These are phyloP conservation scores for Santalum album DNA, from an alignment of 164 flowering plant genomes.

Conservation along the genomic window DNA sequence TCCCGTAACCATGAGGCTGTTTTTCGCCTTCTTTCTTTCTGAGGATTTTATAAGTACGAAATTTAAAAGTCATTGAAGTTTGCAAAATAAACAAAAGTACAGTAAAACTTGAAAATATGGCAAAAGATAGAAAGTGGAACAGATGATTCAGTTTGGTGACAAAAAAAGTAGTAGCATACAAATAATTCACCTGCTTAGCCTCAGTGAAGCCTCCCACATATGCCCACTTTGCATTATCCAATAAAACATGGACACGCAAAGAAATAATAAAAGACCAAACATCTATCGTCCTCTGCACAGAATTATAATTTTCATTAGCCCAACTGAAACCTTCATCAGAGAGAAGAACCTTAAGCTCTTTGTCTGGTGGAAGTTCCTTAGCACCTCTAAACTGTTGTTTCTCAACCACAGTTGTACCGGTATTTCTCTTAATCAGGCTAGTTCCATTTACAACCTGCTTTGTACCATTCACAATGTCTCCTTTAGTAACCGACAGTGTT, in stretches of 20 bases:
- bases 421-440: slow-evolving; percentile 27
- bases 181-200: slow-evolving; percentile 66
- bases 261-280: slow-evolving; percentile 84
- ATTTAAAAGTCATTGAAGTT: too few relatives aligned
- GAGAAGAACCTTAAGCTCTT: slow-evolving; percentile 60
- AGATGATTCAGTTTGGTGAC: too few relatives aligned
- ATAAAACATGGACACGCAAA: slow-evolving; percentile 57
- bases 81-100: neutral
- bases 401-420: slow-evolving; percentile 24
- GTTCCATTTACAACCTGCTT: slow-evolving; percentile 24
- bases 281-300: slow-evolving; percentile 63
- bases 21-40: slow-evolving; percentile 62
- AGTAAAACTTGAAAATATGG: too few relatives aligned
- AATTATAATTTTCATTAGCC: slow-evolving; percentile 79
- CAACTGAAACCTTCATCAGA: slow-evolving; percentile 85
- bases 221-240: slow-evolving; percentile 89
- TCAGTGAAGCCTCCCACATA: slow-evolving; percentile 77
- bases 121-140: too few relatives aligned
- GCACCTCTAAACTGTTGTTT: slow-evolving; percentile 11
- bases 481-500: slow-evolving; percentile 16
- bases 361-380: slow-evolving; percentile 43
- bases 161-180: neutral
- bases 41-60: slow-evolving; percentile 6
- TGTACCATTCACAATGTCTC: slow-evolving; percentile 33
- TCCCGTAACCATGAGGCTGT: slow-evolving; percentile 94